Base-by-base conservation (phyloP, 495 filamentous ascomycete species). In the Penicillium psychrofluorescens region DNA sequence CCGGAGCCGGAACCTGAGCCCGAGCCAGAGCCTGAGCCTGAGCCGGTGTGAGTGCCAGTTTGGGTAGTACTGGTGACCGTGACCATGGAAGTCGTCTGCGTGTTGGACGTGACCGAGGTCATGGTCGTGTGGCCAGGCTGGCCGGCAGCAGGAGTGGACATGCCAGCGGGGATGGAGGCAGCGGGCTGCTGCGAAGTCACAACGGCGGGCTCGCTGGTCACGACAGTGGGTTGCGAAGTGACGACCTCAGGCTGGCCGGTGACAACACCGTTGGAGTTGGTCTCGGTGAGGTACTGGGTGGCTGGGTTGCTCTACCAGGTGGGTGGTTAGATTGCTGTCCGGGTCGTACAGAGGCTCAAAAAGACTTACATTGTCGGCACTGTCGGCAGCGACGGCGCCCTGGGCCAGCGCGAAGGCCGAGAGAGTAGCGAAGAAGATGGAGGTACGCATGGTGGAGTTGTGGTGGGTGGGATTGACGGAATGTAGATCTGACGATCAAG, bases 261-360 rank as follows among this genome's bases (percentile, higher is more conserved):
- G 30, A 79, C 68, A 22, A 79, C 75, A 50, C 77, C 74, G 27
- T 64, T 58, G 37, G 77, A 75, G 67, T 80, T 72, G 50, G 76
- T 78, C 63, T 71, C 35, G 29, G 64, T 68, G 33, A 74, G 59
- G 51, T 59, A 74, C 13, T 61, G 46, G 32, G 71, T 75, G 38
- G 54, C 58, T 6, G 67, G 67, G 67, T 74, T 72, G 31, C 45
- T 41, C 51, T 63, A 44, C 4, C 22, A 22, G 22, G 33, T 29
- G 8, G 12, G 28, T 10, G 11, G 8, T 12, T 2, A 28, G 8
- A 34, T 7, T 35, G 16, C 8, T 7, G 6, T 36, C 2, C 13
- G n/a, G 35, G 4, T 22, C 22, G 2, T 6, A 22, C 22, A 22
- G 22, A 2, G 22, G 0, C 22, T 22, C 22, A 3, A 6, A 3